A percentile compares a stretch with the other conserved stretches of the same genome.
phyloP scores from a whole-genome alignment of 441 rosid species.

The Erodium moschatum region DNA sequence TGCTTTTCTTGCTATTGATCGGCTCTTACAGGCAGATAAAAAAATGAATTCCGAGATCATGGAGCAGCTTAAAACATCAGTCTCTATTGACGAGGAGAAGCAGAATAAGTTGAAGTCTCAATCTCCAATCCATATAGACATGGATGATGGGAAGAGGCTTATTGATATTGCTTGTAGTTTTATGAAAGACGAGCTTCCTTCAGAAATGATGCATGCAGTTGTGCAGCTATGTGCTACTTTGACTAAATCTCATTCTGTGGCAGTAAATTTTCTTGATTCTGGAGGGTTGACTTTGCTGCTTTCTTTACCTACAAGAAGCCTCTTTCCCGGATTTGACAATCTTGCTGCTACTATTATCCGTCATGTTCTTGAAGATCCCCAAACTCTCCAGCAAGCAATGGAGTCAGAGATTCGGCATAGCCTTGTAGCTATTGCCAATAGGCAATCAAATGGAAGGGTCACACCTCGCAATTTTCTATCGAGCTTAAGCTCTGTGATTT shows the following conservation, averaged over 20 bases:
- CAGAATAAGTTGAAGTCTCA: constrained; percentile 49
- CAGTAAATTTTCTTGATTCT: constrained; percentile 77
- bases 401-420: constrained; percentile 91
- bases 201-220: constrained; percentile 89
- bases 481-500: constrained; percentile 64
- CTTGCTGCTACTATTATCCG: constrained; percentile 85
- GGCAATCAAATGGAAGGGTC: constrained; percentile 81
- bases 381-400: constrained; percentile 97
- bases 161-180: constrained; percentile 83
- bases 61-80: constrained; percentile 55
- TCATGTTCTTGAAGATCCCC: constrained; percentile 95
- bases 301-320: constrained; percentile 75
- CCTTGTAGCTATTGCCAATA: constrained; percentile 70
- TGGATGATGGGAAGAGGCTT: constrained; percentile 67
- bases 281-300: constrained; percentile 75
- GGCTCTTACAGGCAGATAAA: constrained; percentile 77
- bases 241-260: constrained; percentile 69
- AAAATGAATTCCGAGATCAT: constrained; percentile 65
- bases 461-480: constrained; percentile 72
- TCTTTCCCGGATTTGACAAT: constrained; percentile 89
- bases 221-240: constrained; percentile 88
- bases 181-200: constrained; percentile 68
- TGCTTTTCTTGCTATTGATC: constrained; percentile 89
- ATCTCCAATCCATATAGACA: constrained; percentile 41
- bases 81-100: constrained; percentile 65